Percentiles rank a stretch among this genome's conserved stretches.
These are phyloP conservation scores for Stentor coeruleus DNA, from an alignment of 73 alveolate species.

Conservation along the genomic window DNA sequence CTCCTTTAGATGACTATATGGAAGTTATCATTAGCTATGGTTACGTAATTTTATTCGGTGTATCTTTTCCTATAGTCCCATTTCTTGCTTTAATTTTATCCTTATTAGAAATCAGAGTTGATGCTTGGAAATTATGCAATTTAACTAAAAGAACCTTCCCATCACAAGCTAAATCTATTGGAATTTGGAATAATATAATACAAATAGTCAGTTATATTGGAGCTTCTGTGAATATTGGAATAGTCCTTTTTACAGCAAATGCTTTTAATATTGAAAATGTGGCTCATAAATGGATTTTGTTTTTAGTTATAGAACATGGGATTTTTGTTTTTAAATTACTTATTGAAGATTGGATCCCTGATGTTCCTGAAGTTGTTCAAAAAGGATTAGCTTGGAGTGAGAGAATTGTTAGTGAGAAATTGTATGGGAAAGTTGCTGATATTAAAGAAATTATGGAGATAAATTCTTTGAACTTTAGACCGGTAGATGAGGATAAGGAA, in stretches of 20 bases:
- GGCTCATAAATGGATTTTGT: constrained; percentile 2
- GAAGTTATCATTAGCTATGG: constrained; percentile 24
- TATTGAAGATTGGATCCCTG: background rate
- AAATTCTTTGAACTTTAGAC: background rate
- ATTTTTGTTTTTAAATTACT: constrained; percentile 1
- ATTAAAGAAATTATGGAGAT: background rate
- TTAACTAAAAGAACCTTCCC: constrained; percentile 19
- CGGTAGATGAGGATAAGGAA: background rate
- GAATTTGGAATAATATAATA: constrained; percentile 8
- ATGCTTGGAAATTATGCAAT: constrained; percentile 22
- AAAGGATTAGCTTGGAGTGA: constrained; percentile 14
- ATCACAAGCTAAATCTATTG: background rate
- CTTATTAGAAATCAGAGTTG: constrained; percentile 18
- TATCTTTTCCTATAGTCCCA: constrained; percentile 26
- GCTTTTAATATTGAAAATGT: background rate
- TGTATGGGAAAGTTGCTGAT: constrained; percentile 14
- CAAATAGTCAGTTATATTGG: constrained; percentile 17
- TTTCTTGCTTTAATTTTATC: background rate
- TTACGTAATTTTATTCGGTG: constrained; percentile 20
- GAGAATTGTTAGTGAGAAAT: background rate
- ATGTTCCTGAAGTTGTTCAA: constrained; percentile 23
- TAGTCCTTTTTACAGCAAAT: constrained; percentile 1
- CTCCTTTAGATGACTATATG: constrained; percentile 30
- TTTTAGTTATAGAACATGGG: constrained; percentile 16
- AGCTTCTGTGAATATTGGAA: background rate